Evolutionary conservation across 352 stramenopile genomes (phyloP), one percentile per base, ranked within the genome.

Genomic region (Pythium dissimile): DNA sequence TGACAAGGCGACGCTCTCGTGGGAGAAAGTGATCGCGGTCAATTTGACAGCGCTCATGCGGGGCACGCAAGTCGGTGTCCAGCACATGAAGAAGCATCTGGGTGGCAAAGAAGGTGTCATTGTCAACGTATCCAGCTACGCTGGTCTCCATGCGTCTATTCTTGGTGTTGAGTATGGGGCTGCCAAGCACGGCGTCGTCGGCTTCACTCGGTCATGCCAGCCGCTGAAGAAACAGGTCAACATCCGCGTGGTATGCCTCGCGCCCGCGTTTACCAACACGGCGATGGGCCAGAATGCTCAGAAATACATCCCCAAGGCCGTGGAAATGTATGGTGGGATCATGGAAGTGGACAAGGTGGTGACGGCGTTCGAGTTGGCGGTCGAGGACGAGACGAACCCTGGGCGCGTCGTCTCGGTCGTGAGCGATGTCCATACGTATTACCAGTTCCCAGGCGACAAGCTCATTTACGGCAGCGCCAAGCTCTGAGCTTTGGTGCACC

Each of bases 121-220:
- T 31, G 70, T 88, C 20, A 91, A 94, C 70, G 54, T 90, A 11
- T 69, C 73, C 32, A 92, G 80, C 31, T 74, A 90, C 54, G 77
- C 81, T 0, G 80, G 75, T 2, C 53, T 90, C 0, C 71, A 75
- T 45, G 41, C 77, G 2, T 68, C 79, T 27, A 61, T 69, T n/a
- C 88, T 86, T 57, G 67, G 63, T 38, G 77, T 80, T 1, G 79
- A 88, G 34, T 94, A 94, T 41, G 73, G 71, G 3, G 81, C 81
- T 0, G 80, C 81, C 21, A 94, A 94, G 60, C 74, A 78, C 18
- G 84, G 81, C 15, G 81, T 94, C 35, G 72, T 92, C 20, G 71
- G 73, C 9, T 85, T 94, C 52, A 90, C 81, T 54, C 73, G 77
- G 27, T 89, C 84, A 41, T 62, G 86, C 46, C 78, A 77, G 45